Percentiles rank a stretch among this genome's conserved stretches.
phyloP scores from a whole-genome alignment of 2,329 filamentous ascomycete genomes.

The Cladosporium sphaerospermum region DNA sequence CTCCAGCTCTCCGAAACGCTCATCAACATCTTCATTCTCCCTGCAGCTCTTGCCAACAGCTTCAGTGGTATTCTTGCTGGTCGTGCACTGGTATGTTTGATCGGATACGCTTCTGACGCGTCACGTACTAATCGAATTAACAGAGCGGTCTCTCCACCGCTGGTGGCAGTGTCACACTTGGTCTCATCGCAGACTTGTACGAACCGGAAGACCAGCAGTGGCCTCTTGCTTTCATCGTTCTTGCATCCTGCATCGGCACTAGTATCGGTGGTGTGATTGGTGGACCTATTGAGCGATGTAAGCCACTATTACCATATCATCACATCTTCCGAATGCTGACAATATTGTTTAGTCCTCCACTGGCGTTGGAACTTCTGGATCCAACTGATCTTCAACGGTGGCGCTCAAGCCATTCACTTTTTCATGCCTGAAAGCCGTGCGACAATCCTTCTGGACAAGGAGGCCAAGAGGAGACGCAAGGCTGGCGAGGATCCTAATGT shows the following conservation, averaged over 20 bases:
- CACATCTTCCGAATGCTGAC: not conserved
- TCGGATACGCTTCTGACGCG: no score
- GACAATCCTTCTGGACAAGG: slow-evolving; percentile 67
- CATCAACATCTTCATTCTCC: slow-evolving; percentile 45
- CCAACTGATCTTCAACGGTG: slow-evolving; percentile 68
- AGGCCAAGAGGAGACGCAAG: slow-evolving; percentile 64
- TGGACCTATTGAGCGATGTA: slow-evolving; percentile 29
- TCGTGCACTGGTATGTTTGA: slow-evolving; percentile 31
- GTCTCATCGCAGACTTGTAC: slow-evolving; percentile 58
- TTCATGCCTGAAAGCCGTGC: slow-evolving; percentile 66
- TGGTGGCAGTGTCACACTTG: slow-evolving; percentile 56
- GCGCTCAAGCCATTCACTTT: slow-evolving; percentile 61
- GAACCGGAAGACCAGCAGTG: slow-evolving; percentile 50
- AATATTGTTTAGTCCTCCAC: slow-evolving; percentile 33
- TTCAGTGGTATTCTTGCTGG: slow-evolving; percentile 37
- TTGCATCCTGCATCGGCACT: slow-evolving; percentile 18
- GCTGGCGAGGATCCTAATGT: slow-evolving; percentile 53
- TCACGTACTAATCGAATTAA: not conserved
- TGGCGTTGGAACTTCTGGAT: slow-evolving; percentile 81
- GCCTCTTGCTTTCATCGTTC: slow-evolving; percentile 51
- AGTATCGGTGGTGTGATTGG: slow-evolving; percentile 18
- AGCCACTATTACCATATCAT: not conserved
- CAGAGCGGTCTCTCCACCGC: slow-evolving; percentile 50
- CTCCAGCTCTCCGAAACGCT: slow-evolving; percentile 42
- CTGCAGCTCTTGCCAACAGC: slow-evolving; percentile 35